These are phyloP conservation scores for Mucor racemosus DNA, from an alignment of 371 early-diverging fungal genomes.

Conservation along the genomic window DNA sequence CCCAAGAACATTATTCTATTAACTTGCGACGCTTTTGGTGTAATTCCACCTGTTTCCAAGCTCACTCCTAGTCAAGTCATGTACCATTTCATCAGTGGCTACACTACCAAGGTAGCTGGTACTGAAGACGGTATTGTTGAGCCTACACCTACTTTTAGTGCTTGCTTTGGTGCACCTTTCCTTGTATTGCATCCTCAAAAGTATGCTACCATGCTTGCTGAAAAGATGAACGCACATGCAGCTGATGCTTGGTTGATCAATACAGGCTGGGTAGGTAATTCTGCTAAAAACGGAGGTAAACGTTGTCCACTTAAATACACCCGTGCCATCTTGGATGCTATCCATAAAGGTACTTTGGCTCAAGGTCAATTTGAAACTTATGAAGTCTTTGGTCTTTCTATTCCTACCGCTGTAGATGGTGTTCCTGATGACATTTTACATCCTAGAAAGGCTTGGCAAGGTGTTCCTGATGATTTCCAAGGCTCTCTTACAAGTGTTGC, in stretches of 20 bases:
- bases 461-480: slow-evolving; percentile 63
- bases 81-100: slow-evolving; percentile 97
- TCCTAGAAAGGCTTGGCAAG: slow-evolving; percentile 87
- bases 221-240: slow-evolving; percentile 89
- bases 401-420: slow-evolving; percentile 79
- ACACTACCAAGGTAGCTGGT: slow-evolving; percentile 94
- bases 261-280: slow-evolving; percentile 98
- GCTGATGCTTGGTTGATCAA: slow-evolving; percentile 96
- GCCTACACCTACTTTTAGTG: slow-evolving; percentile 90
- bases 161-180: slow-evolving; percentile 97
- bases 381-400: slow-evolving; percentile 83
- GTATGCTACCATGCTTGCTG: slow-evolving; percentile 96
- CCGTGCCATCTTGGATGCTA: slow-evolving; percentile 96
- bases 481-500: slow-evolving; percentile 78
- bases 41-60: slow-evolving; percentile 94
- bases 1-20: slow-evolving; percentile 96
- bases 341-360: slow-evolving; percentile 88
- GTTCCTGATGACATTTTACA: slow-evolving; percentile 89
- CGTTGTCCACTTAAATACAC: slow-evolving; percentile 96
- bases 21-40: slow-evolving; percentile 98
- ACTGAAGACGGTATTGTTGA: slow-evolving; percentile 96
- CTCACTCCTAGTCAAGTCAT: slow-evolving; percentile 91
- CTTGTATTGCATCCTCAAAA: slow-evolving; percentile 95
- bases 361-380: slow-evolving; percentile 80
- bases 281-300: slow-evolving; percentile 72